Evolutionary conservation across 1,139 yeast genomes (phyloP).

Genomic region (Candida sp.): DNA sequence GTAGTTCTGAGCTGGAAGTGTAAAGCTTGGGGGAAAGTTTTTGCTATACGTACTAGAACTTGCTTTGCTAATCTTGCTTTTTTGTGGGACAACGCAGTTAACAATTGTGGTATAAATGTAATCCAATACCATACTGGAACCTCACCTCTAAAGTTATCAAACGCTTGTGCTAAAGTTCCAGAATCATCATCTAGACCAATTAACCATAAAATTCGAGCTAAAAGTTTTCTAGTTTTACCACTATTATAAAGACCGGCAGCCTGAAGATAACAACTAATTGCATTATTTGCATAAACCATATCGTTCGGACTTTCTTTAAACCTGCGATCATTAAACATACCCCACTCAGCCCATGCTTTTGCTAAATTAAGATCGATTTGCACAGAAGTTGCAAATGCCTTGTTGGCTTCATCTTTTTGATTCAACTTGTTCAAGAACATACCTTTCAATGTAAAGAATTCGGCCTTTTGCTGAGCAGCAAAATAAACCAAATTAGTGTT

Average conservation of each 20-base stretch:
- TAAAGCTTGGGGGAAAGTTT: conserved; percentile 94
- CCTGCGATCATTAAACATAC: conserved; percentile 86
- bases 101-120: conserved; percentile 90
- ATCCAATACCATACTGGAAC: conserved; percentile 99
- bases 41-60: conserved; percentile 87
- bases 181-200: conserved; percentile 85
- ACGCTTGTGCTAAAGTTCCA: conserved; percentile 82
- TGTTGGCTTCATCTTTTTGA: conserved; percentile 93
- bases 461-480: conserved; percentile 97
- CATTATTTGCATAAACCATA: conserved; percentile 85
- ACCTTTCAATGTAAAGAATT: conserved; percentile 94
- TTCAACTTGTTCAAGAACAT: conserved; percentile 93
- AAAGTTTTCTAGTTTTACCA: conserved; percentile 81
- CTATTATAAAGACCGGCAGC: conserved; percentile 97
- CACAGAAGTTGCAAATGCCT: conserved; percentile 96
- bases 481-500: conserved; percentile 95
- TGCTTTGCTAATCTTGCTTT: conserved; percentile 90
- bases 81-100: conserved; percentile 84
- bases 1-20: conserved; percentile 96
- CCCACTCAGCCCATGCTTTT: conserved; percentile 99
- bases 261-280: conserved; percentile 92
- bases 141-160: conserved; percentile 91
- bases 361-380: conserved; percentile 92
- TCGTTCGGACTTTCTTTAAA: conserved; percentile 84
- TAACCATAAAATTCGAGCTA: conserved; percentile 92